A percentile compares a stretch with the other conserved stretches of the same genome.
phyloP scores from a whole-genome alignment of 2,329 filamentous ascomycete genomes.

The Venturia effusa region DNA sequence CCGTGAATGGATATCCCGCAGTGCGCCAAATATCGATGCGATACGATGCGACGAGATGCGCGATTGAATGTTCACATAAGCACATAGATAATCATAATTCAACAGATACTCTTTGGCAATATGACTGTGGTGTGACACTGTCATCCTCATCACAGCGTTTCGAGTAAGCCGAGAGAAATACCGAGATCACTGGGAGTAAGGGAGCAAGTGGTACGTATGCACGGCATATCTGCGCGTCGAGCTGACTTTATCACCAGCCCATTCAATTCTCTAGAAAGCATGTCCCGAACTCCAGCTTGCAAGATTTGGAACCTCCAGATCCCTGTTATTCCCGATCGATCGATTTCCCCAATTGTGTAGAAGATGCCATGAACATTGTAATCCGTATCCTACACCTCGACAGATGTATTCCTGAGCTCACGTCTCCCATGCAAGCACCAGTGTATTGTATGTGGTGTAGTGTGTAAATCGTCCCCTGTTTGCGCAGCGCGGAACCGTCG shows the following conservation, averaged over 20 bases:
- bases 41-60: not conserved
- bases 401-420: not conserved
- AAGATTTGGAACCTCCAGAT: not conserved
- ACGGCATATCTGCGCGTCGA: not conserved
- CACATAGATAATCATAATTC: not conserved
- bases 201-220: constrained; percentile 1
- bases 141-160: not conserved
- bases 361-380: not conserved
- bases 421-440: not conserved
- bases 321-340: not conserved
- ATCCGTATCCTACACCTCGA: not conserved
- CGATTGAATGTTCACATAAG: not conserved
- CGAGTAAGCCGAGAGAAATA: not conserved
- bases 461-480: not conserved
- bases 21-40: not conserved
- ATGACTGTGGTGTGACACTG: not conserved
- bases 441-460: not conserved
- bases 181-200: not conserved
- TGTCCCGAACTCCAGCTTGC: not conserved
- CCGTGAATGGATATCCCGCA: not conserved
- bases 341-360: not conserved
- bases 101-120: not conserved
- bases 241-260: not conserved
- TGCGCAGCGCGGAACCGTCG: not conserved
- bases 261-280: not conserved